phyloP scores from a whole-genome alignment of 192 early-diverging fungal species.

The Backusella tarrabulga region DNA sequence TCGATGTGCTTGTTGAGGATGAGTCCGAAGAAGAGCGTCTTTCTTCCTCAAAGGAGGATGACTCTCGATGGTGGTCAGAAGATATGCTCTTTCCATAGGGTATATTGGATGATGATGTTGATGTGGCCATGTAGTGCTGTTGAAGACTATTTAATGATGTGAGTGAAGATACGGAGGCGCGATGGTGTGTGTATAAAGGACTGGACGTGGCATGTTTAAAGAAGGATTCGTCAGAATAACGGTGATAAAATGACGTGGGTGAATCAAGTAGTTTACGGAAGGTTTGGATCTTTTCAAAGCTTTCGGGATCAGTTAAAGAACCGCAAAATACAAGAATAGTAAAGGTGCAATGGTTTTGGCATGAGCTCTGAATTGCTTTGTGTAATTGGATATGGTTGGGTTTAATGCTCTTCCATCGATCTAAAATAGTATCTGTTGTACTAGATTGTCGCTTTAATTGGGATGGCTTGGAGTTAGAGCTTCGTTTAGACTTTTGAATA shows the following conservation, averaged over 20 bases:
- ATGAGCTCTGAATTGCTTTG: background rate
- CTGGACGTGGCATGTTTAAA: background rate
- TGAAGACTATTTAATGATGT: background rate
- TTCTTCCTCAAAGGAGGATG: background rate
- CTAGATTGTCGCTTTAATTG: background rate
- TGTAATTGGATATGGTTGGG: slow-evolving; percentile 17
- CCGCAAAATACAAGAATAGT: slow-evolving; percentile 23
- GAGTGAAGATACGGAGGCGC: background rate
- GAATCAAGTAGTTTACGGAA: slow-evolving; percentile 6
- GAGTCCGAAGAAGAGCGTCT: background rate
- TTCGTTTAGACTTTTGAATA: slow-evolving; percentile 10
- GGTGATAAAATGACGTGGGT: slow-evolving; percentile 16
- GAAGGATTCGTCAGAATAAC: background rate
- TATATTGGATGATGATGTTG: background rate
- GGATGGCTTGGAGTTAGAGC: background rate
- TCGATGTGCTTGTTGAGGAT: background rate
- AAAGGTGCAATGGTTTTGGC: slow-evolving; percentile 2
- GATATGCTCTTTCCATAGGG: background rate
- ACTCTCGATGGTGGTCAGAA: background rate
- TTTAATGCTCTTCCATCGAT: slow-evolving; percentile 23
- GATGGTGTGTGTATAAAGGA: background rate
- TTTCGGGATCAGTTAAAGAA: slow-evolving; percentile 13
- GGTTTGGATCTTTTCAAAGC: background rate
- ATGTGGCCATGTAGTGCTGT: background rate
- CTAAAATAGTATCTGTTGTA: background rate